Base-by-base conservation (phyloP, 2,329 filamentous ascomycete species). In the Fusarium globosum region DNA sequence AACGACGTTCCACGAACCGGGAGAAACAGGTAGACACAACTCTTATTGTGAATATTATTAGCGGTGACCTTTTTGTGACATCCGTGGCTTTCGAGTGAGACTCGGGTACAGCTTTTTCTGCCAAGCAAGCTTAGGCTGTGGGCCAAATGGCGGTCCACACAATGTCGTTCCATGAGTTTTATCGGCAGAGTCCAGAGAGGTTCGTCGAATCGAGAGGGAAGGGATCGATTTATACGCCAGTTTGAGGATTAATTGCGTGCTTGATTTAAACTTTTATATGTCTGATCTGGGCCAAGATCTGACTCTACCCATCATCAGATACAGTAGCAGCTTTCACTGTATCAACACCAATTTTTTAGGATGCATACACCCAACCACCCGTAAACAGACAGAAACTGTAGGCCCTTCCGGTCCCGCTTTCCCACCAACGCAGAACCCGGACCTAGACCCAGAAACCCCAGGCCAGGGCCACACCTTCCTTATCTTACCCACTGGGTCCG, bases 321-420 rank as follows among this genome's bases (percentile, higher is more conserved):
- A 21, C 12, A 21, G 15, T 21, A 33, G n/a, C 48, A 45, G 10
- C 33, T 36, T 56, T 45, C 65, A 39, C 66, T 68, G 49, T 64
- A 68, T 56, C 48, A 49, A 68, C 65, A 43, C 65, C 65, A 30
- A 49, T 35, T 7, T 67, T 67, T 63, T 69, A 68, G 56, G 21
- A 63, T 39, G 28, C 21, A 55, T 56, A 69, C 65, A 56, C 55
- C 65, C 65, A 61, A 42, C n/a, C 20, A 10, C 52, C 52, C 35
- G 11, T 41, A 46, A 23, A n/a, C 33, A 16, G 41, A 15, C 39
- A 41, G 16, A 23, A 53, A 13, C 26, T 53, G 49, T 28, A 57
- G 49, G 59, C 28, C 68, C 68, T 71, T 72, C 71, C 76, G 71
- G 76, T 73, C 75, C 75, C 70, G 68, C 68, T 78, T 74, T 78